Base-by-base conservation (phyloP, 164 flowering plant species). In the Vitis rupestris region DNA sequence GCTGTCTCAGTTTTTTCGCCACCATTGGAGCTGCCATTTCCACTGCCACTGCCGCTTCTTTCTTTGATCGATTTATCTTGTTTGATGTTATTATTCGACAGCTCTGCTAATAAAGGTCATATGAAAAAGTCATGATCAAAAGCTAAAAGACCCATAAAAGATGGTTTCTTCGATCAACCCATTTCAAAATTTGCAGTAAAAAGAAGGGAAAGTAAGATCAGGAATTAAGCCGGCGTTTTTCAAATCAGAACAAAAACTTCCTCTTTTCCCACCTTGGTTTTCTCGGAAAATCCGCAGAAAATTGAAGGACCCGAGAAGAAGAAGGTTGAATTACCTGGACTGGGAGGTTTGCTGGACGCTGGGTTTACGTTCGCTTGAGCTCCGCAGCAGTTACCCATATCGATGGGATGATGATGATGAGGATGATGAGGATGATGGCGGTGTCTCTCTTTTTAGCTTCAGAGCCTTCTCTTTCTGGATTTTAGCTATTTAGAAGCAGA, bases 351-450 rank as follows among this genome's bases (percentile, higher is more conserved):
- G 61, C 66, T 71, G 13, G 53, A 1, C 44, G 54, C 30, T 11
- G 1, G 68, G 72, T 62, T 72, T 75, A 44, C 47, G 72, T 65
- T 61, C 1, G 68, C 79, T 3, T 65, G 59, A 55, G 69, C 10
- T 47, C 56, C 69, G 23, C 48, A 61, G 30, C 72, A 76, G 57
- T 71, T 71, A 10, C 79, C 79, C 79, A 76, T 76, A 50, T 51
- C 67, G 50, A 66, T 10, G 19, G 1, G 44, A 37, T 6, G 44
- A 37, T 37, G 44, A 37, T 0, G 44, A 31, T 2, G 44, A 37
- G 0, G 44, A 37, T 37, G 44, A 37, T 37, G 44, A 37, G 0
- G 44, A 37, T 37, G 44, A 37, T 37, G 44, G 7, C 2, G 44
- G 7, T 37, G 44, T 23, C 14, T 19, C 62, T 16, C 11, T 67